phyloP scores from a whole-genome alignment of 2,329 filamentous ascomycete genomes.

The Aureobasidium leucospermi region DNA sequence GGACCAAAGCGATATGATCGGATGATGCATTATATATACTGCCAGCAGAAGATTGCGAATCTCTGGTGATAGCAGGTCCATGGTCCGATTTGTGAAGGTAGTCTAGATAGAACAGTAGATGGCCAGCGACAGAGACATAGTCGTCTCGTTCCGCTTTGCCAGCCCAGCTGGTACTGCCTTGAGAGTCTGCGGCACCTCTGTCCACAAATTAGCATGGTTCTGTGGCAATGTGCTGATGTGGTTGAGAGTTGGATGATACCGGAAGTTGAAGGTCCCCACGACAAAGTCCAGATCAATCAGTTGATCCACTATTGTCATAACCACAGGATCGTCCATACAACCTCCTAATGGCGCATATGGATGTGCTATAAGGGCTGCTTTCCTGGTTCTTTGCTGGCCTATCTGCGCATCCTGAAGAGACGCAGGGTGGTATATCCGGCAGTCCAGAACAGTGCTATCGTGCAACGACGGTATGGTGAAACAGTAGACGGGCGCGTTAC shows the following conservation, averaged over 20 bases:
- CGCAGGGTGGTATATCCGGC: conserved; percentile 65
- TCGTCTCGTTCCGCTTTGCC: conserved; percentile 73
- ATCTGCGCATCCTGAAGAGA: conserved; percentile 16
- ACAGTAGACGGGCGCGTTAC: conserved; percentile 6
- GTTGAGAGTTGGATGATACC: not conserved
- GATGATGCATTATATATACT: not conserved
- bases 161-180: conserved; percentile 80
- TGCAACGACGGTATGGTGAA: conserved; percentile 81
- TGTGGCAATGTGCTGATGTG: not conserved
- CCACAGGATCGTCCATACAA: conserved; percentile 72
- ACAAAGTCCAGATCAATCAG: conserved; percentile 65
- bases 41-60: not conserved
- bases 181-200: conserved; percentile 69
- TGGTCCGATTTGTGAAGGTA: not conserved
- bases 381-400: conserved; percentile 22
- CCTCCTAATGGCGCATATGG: conserved; percentile 87
- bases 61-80: not conserved
- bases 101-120: conserved; percentile 63
- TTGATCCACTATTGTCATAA: conserved; percentile 56
- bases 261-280: conserved; percentile 78
- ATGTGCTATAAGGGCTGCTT: conserved; percentile 68
- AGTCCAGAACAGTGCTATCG: conserved; percentile 68
- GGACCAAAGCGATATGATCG: conserved; percentile 39
- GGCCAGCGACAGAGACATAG: conserved; percentile 75
- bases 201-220: conserved; percentile 14